Evolutionary conservation across 2,329 filamentous ascomycete species (phyloP).

Genomic region (Paradendryphiella salina): DNA sequence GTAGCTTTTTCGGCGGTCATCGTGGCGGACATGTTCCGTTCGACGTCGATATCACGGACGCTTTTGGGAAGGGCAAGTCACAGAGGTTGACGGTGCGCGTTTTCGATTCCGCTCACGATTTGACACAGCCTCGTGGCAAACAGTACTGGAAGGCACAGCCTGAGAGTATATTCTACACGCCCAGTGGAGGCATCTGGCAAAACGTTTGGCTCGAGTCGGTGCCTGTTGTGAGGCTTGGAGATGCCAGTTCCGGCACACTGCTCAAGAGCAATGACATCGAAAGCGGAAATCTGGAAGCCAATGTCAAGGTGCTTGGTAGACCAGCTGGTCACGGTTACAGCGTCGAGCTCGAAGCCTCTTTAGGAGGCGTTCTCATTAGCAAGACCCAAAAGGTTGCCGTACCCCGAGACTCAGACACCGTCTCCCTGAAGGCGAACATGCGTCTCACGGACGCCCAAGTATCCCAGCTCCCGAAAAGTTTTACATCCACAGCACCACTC

Average conservation of each 20-base stretch:
- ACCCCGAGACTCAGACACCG: constrained; percentile 56
- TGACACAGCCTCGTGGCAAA: constrained; percentile 68
- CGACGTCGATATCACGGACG: constrained; percentile 61
- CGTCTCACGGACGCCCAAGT: constrained; percentile 52
- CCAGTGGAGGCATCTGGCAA: constrained; percentile 63
- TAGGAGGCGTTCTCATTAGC: constrained; percentile 55
- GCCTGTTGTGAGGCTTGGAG: constrained; percentile 57
- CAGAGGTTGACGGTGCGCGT: constrained; percentile 60
- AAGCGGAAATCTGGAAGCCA: constrained; percentile 56
- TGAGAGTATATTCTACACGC: constrained; percentile 64
- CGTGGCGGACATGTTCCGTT: constrained; percentile 63
- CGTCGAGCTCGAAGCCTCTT: constrained; percentile 59
- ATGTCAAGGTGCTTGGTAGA: constrained; percentile 56
- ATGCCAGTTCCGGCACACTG: constrained; percentile 62
- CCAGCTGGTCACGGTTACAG: constrained; percentile 52
- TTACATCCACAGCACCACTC: constrained; percentile 41
- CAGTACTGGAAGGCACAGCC: constrained; percentile 67
- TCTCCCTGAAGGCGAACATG: constrained; percentile 54
- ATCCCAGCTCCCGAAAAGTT: constrained; percentile 46
- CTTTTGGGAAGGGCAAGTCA: constrained; percentile 25
- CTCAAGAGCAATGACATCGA: constrained; percentile 59
- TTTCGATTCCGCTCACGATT: constrained; percentile 65
- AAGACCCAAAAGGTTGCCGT: constrained; percentile 51
- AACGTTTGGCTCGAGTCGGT: constrained; percentile 62
- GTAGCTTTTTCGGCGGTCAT: constrained; percentile 58